A percentile compares a stretch with the other conserved stretches of the same genome.
Evolutionary conservation across 108 stramenopile species (phyloP).

Genomic region (Skeletonema grethae): DNA sequence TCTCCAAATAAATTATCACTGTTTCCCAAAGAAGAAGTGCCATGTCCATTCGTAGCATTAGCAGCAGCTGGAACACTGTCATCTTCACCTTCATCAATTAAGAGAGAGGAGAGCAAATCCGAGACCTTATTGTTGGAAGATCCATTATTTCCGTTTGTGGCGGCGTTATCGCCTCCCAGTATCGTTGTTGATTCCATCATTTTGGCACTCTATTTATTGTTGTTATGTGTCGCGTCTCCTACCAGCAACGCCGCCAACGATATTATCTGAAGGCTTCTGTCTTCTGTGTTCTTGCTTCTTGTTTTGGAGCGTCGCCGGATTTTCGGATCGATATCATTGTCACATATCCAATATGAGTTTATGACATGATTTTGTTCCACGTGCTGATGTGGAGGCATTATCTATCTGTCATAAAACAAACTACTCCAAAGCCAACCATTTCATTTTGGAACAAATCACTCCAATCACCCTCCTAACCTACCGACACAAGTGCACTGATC

Average conservation of each 20-base stretch:
- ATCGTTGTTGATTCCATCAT: slow-evolving; percentile 1
- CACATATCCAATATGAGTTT: not conserved
- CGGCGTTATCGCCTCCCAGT: not conserved
- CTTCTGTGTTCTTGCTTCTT: not conserved
- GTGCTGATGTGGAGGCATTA: too few species aligned
- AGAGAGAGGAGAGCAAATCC: slow-evolving; percentile 1
- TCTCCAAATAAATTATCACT: not conserved
- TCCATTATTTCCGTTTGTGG: not conserved
- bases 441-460: not conserved
- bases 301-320: too few species aligned
- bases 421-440: not conserved
- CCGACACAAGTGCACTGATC: not conserved
- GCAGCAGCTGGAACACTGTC: not conserved
- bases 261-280: not conserved
- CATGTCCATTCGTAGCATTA: not conserved
- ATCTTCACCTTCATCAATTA: not conserved
- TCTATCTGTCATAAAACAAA: not conserved
- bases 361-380: not conserved
- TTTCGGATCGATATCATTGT: too few species aligned
- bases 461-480: not conserved
- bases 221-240: not conserved
- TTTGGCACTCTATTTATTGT: not conserved
- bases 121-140: not conserved
- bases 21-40: not conserved
- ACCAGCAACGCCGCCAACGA: too few species aligned